phyloP scores from a whole-genome alignment of 345 rosid species.

The Dovyalis caffra region DNA sequence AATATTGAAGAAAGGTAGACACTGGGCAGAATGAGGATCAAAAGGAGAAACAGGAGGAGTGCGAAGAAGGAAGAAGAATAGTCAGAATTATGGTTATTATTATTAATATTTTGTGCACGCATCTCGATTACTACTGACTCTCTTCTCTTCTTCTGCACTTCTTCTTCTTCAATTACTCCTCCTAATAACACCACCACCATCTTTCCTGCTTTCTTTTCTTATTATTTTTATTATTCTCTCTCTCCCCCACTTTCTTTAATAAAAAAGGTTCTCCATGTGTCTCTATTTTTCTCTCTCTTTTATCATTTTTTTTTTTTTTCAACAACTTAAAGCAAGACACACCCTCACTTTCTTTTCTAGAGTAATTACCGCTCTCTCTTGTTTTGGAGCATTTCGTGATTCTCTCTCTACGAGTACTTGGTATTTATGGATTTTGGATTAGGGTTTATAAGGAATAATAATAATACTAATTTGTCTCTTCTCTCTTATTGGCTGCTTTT shows the following conservation, averaged over 20 bases:
- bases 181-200: background rate
- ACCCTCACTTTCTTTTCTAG: background rate
- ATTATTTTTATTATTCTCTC: background rate
- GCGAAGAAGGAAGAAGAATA: conserved; percentile 37
- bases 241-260: background rate
- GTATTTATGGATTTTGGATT: conserved; percentile 6
- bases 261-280: background rate
- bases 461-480: background rate
- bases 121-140: conserved; percentile 36
- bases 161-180: conserved; percentile 9
- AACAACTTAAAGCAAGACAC: conserved; percentile 5
- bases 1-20: conserved; percentile 27
- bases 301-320: background rate
- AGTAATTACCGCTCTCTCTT: background rate
- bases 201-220: conserved; percentile 4
- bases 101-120: conserved; percentile 41
- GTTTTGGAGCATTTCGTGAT: background rate
- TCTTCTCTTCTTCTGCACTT: conserved; percentile 11
- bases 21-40: conserved; percentile 65
- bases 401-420: conserved; percentile 6
- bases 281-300: too few species aligned
- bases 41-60: conserved; percentile 59
- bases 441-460: conserved; percentile 8
- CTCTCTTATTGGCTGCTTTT: background rate
- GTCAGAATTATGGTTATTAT: background rate